phyloP scores from a whole-genome alignment of 192 early-diverging fungal genomes.

The Linnemannia hyalina region DNA sequence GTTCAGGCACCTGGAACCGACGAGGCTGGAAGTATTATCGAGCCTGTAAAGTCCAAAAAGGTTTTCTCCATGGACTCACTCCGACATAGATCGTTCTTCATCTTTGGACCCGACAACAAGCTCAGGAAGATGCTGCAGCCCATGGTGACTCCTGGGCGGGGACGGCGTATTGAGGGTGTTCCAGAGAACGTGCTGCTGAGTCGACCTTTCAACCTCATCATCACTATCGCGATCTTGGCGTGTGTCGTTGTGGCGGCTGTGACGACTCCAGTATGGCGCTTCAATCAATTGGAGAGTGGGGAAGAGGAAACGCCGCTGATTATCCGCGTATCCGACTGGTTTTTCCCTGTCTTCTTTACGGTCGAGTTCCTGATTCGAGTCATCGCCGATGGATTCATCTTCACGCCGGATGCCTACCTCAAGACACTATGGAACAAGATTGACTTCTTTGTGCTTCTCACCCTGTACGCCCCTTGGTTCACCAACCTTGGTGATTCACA shows the following conservation, averaged over 20 bases:
- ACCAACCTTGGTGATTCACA: conserved; percentile 51
- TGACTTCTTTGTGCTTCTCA: conserved; percentile 70
- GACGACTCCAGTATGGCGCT: conserved; percentile 63
- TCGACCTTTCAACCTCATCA: conserved; percentile 58
- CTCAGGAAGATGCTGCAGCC: conserved; percentile 63
- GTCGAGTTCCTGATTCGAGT: conserved; percentile 67
- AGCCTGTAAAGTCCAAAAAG: background rate
- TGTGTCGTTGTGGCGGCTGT: conserved; percentile 62
- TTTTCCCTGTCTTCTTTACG: conserved; percentile 66
- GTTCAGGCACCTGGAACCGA: conserved; percentile 1
- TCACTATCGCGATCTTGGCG: conserved; percentile 62
- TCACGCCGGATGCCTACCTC: conserved; percentile 73
- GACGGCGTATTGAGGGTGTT: conserved; percentile 61
- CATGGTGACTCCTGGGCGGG: conserved; percentile 64
- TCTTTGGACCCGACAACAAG: conserved; percentile 62
- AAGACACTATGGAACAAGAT: conserved; percentile 69
- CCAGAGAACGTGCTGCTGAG: conserved; percentile 56
- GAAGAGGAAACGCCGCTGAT: conserved; percentile 5
- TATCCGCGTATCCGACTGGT: conserved; percentile 56
- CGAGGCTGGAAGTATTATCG: background rate
- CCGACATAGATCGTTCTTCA: conserved; percentile 62
- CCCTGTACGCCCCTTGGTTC: conserved; percentile 64
- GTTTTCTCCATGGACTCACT: conserved; percentile 32
- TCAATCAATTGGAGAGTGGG: conserved; percentile 44
- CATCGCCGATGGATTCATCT: conserved; percentile 70